Evolutionary conservation across 208 protist species (phyloP).

Genomic region (Trypanosoma mega): DNA sequence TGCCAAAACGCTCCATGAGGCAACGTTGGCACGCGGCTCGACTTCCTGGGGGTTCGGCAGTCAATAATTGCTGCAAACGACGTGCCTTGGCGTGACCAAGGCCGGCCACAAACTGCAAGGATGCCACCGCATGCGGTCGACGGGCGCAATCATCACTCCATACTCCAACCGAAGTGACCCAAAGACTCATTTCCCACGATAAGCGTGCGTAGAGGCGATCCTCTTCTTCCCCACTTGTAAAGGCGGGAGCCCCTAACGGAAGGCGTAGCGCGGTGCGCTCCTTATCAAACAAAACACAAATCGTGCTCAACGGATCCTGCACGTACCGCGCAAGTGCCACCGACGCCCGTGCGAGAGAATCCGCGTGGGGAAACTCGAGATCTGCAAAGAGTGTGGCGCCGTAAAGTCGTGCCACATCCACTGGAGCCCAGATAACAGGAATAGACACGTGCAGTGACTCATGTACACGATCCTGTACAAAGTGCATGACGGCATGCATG

Average conservation of each 20-base stretch:
- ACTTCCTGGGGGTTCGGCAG: slow-evolving; percentile 24
- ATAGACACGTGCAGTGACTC: slow-evolving; percentile 39
- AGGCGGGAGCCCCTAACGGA: slow-evolving; percentile 30
- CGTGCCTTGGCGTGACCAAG: slow-evolving; percentile 57
- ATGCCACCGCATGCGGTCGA: slow-evolving; percentile 42
- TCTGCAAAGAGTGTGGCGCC: slow-evolving; percentile 50
- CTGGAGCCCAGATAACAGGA: slow-evolving; percentile 67
- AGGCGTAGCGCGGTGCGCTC: slow-evolving; percentile 62
- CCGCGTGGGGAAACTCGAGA: slow-evolving; percentile 39
- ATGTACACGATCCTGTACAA: slow-evolving; percentile 57
- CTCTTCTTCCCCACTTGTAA: slow-evolving; percentile 37
- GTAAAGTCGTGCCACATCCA: slow-evolving; percentile 71
- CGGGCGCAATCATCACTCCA: slow-evolving; percentile 59
- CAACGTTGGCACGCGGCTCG: slow-evolving; percentile 34
- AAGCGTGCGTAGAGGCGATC: slow-evolving; percentile 59
- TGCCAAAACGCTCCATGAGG: slow-evolving; percentile 48
- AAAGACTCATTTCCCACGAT: slow-evolving; percentile 83
- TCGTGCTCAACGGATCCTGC: slow-evolving; percentile 69
- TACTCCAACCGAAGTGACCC: slow-evolving; percentile 59
- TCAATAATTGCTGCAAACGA: slow-evolving; percentile 35
- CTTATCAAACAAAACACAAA: slow-evolving; percentile 70
- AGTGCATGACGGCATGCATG: slow-evolving; percentile 61
- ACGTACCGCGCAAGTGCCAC: slow-evolving; percentile 65
- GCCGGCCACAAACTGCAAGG: slow-evolving; percentile 82
- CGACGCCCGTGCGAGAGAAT: slow-evolving; percentile 43